Base-by-base conservation (phyloP, 176 grass and related monocot genomes). In the Puya raimondii region DNA sequence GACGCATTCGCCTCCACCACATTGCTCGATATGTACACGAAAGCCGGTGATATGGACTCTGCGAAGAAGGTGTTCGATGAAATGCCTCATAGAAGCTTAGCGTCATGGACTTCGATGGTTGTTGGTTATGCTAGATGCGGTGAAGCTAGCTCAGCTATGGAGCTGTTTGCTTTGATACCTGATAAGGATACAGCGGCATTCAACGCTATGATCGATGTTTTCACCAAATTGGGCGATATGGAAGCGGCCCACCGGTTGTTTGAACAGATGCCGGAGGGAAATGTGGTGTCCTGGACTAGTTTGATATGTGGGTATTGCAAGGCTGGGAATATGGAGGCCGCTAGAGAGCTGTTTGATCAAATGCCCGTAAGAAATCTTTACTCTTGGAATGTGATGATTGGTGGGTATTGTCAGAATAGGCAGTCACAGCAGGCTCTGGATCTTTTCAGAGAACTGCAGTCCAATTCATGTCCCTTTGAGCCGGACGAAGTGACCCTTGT, bases 281-380 rank as follows among this genome's bases (percentile, higher is more conserved):
- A 77, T 49, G 74, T 77, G 65, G 66, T 77, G 3, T 27, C 74
- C 11, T 77, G 74, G 74, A 77, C 74, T 12, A 77, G 66, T 53
- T 68, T 77, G 74, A 69, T 77, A 56, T 77, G 16, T 6, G 74
- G 74, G 2, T 77, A 77, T 26, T 77, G 65, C 74, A 77, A 77
- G 66, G 16, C 13, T 15, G 65, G 74, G 12, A 18, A 77, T 29
- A 69, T 63, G 65, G 51, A 63, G 20, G 29, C 27, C 0, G 74
- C 74, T 6, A 33, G 74, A 56, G 8, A 12, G 0, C 14, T 77
- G 74, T 77, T 77, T 65, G 52, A 77, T 12, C 13, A 3, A 25
- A 77, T 77, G 74, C 74, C 74, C 0, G 29, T 48, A 53, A 77
- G 53, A 49, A 77, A 77, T 59, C 74, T 77, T 12, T 69, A 77